Conservation (phyloP, 495 filamentous ascomycete species). For the Tuber magnatum region DNA sequence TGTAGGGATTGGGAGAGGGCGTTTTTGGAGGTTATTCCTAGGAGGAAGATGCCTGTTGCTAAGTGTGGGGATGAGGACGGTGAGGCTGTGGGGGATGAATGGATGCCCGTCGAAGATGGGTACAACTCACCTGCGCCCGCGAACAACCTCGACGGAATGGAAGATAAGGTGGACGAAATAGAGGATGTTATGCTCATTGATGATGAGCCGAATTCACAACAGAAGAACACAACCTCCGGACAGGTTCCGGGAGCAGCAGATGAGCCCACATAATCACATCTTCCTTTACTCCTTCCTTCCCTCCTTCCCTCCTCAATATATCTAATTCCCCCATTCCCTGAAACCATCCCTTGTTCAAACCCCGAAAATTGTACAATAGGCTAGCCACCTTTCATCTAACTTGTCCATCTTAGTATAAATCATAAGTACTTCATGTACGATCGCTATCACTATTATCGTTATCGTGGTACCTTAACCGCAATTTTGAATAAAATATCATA, state of each 20-base stretch:
- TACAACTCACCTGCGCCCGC: conserved; percentile 39
- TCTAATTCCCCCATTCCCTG: neutral
- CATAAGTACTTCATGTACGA: neutral
- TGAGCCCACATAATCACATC: neutral
- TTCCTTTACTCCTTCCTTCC: neutral
- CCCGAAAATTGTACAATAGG: neutral
- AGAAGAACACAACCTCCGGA: neutral
- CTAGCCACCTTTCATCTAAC: neutral
- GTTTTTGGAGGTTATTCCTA: conserved; percentile 78
- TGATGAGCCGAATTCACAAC: neutral
- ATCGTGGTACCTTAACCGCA: neutral
- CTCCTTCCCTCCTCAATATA: neutral
- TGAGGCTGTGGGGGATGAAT: conserved; percentile 41
- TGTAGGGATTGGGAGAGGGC: conserved; percentile 81
- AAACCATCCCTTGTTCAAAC: neutral
- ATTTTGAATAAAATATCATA: neutral
- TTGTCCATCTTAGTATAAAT: neutral
- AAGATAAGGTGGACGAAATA: neutral
- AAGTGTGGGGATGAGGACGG: conserved; percentile 12
- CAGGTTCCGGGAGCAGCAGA: neutral
- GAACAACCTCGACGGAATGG: conserved; percentile 45
- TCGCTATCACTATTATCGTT: no score
- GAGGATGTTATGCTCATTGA: neutral
- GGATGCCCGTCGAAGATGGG: conserved; percentile 15
- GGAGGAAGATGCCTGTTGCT: conserved; percentile 63